Conservation (phyloP, 345 rosid genomes). For the Bruguiera gymnorhiza region DNA sequence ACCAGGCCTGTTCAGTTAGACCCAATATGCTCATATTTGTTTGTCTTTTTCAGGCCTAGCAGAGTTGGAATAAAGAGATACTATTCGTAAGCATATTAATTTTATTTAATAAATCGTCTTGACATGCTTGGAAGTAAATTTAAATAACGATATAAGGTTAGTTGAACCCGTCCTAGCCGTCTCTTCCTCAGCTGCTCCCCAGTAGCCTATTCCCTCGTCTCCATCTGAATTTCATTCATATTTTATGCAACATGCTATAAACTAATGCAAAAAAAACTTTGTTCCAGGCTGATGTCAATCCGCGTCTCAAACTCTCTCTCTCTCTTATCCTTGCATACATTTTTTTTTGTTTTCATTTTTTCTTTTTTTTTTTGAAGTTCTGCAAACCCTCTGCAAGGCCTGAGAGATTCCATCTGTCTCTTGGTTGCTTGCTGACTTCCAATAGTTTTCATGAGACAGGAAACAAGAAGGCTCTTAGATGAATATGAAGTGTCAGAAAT, state of each 20-base stretch:
- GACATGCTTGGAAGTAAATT: too few relatives aligned
- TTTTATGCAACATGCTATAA: slow-evolving; percentile 22
- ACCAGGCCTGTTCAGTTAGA: too few relatives aligned
- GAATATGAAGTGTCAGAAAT: slow-evolving; percentile 51
- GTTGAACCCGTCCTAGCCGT: slow-evolving; percentile 34
- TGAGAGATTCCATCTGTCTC: background rate
- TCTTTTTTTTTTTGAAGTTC: background rate
- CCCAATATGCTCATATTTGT: too few relatives aligned
- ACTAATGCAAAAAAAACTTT: slow-evolving; percentile 13
- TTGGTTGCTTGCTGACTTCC: background rate
- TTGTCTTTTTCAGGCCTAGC: too few relatives aligned
- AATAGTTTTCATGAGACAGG: slow-evolving; percentile 42
- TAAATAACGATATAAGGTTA: too few relatives aligned
- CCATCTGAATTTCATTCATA: slow-evolving; percentile 16
- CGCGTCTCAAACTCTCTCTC: slow-evolving; percentile 20
- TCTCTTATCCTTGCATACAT: slow-evolving; percentile 15
- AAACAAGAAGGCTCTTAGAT: slow-evolving; percentile 40
- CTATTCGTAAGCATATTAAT: too few relatives aligned
- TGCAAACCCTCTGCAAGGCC: background rate
- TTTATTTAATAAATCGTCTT: too few relatives aligned
- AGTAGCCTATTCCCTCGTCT: slow-evolving; percentile 27
- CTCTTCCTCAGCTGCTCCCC: slow-evolving; percentile 19
- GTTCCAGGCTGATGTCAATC: slow-evolving; percentile 29
- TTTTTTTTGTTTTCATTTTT: background rate
- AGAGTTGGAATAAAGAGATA: too few relatives aligned